Evolutionary conservation across 176 grass and related monocot genomes (phyloP).

Genomic region (Saccharum officinarum): DNA sequence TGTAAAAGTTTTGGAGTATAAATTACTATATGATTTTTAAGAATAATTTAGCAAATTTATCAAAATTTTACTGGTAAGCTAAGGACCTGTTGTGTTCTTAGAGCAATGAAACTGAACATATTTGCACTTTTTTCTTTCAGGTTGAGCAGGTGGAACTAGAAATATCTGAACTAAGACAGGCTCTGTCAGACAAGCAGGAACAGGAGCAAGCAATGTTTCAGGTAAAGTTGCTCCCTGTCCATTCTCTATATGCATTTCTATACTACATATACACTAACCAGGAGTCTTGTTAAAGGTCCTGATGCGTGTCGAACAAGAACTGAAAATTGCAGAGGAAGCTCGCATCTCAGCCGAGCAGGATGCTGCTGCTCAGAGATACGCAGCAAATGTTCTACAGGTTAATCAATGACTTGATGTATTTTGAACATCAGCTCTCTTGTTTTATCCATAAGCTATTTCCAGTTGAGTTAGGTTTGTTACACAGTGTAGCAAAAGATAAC

Average conservation of each 20-base stretch:
- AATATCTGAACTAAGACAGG: constrained; percentile 68
- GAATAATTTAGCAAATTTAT: constrained; percentile 2
- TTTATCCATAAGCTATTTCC: constrained; percentile 13
- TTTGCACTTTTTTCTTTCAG: constrained; percentile 49
- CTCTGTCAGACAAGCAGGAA: constrained; percentile 85
- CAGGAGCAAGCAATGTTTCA: constrained; percentile 97
- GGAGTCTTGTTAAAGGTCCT: constrained; percentile 60
- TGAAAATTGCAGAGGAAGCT: constrained; percentile 96
- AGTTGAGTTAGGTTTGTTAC: constrained; percentile 13
- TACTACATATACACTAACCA: constrained; percentile 29
- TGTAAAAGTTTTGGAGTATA: constrained; percentile 16
- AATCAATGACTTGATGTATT: constrained; percentile 35
- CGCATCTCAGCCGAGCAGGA: constrained; percentile 96
- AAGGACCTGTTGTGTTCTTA: constrained; percentile 1
- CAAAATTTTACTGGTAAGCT: not conserved
- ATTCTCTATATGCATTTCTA: constrained; percentile 24
- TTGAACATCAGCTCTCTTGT: constrained; percentile 7
- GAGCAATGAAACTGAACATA: not conserved
- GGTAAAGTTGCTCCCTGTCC: constrained; percentile 38
- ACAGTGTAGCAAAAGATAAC: not conserved
- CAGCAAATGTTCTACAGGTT: constrained; percentile 88
- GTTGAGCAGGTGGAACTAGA: constrained; percentile 95
- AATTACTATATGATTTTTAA: not conserved
- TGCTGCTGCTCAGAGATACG: constrained; percentile 88
- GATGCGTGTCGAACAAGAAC: constrained; percentile 98